Base-by-base conservation (phyloP, 2,329 filamentous ascomycete genomes). In the Orbilia blumenaviensis region DNA sequence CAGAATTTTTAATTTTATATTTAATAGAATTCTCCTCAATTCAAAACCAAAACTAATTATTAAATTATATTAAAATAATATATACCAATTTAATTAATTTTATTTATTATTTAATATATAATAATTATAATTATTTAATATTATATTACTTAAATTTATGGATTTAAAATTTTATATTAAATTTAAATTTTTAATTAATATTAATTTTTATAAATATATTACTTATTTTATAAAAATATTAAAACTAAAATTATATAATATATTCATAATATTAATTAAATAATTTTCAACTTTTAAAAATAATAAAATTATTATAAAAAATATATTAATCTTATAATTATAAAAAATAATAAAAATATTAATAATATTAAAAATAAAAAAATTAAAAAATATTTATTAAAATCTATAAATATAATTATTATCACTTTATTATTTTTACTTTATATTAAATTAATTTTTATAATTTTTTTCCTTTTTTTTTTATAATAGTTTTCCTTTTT, bases 131-230 rank as follows among this genome's bases (percentile, higher is more conserved):
- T 32, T 32, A 32, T 32, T 32, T 32, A 32, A 32, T 52, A 66
- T 27, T 21, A 27, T 64, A 54, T 25, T 52, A 64, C 12, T 52
- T 10, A 52, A 52, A 64, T 25, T 52, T 25, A 66, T 41, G 18
- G 9, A 34, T 8, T 29, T 29, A 68, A 21, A 62, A 27, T 41
- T 42, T 62, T 34, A 34, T 62, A 63, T 52, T 32, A 23, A 63
- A 44, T 64, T 21, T 14, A 62, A 44, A 14, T 62, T 52, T 44
- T 66, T 62, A 66, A 62, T 12, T 42, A 63, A 32, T 63, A 41
- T 44, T 38, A 68, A 36, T 18, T 68, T 10, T 16, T 68, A 64
- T 14, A 36, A 38, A 68, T 38, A n/a, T 14, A 34, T 25, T 21
- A 41, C 34, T 21, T 21, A 38, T 3, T 41, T 46, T n/a, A n/a